Conservation (phyloP, 495 filamentous ascomycete genomes). For the Lasiosphaeris hirsuta region DNA sequence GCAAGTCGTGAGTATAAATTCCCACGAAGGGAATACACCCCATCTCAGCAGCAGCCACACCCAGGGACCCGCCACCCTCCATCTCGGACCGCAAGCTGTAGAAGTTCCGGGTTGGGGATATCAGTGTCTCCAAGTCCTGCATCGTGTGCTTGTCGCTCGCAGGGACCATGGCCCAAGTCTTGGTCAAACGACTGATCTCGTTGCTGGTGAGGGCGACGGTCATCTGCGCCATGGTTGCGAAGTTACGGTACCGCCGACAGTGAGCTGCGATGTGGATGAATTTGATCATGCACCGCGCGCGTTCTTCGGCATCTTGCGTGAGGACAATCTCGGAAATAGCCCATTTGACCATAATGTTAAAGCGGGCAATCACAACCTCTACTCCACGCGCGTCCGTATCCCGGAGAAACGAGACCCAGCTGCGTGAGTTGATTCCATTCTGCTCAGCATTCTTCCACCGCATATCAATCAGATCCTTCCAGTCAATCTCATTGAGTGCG, state of each 20-base stretch:
- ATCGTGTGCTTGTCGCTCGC: conserved; percentile 65
- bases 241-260: conserved; percentile 83
- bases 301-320: conserved; percentile 76
- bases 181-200: conserved; percentile 69
- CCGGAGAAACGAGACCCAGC: conserved; percentile 91
- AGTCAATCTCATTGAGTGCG: conserved; percentile 92
- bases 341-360: conserved; percentile 99
- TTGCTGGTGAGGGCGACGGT: conserved; percentile 84
- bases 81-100: conserved; percentile 85
- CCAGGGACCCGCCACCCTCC: conserved; percentile 56
- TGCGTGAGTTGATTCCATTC: conserved; percentile 55
- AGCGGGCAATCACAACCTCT: conserved; percentile 92
- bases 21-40: conserved; percentile 98
- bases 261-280: conserved; percentile 89
- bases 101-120: conserved; percentile 89
- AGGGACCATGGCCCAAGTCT: conserved; percentile 81
- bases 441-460: conserved; percentile 73
- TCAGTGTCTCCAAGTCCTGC: conserved; percentile 75
- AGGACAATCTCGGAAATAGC: conserved; percentile 86
- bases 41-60: conserved; percentile 52
- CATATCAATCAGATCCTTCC: conserved; percentile 95
- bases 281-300: conserved; percentile 80
- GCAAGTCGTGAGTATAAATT: conserved; percentile 92
- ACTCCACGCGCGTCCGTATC: conserved; percentile 81
- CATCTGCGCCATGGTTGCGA: conserved; percentile 93